Conservation (phyloP, 2,329 filamentous ascomycete species). For the Arthrobotrys entomopaga region DNA sequence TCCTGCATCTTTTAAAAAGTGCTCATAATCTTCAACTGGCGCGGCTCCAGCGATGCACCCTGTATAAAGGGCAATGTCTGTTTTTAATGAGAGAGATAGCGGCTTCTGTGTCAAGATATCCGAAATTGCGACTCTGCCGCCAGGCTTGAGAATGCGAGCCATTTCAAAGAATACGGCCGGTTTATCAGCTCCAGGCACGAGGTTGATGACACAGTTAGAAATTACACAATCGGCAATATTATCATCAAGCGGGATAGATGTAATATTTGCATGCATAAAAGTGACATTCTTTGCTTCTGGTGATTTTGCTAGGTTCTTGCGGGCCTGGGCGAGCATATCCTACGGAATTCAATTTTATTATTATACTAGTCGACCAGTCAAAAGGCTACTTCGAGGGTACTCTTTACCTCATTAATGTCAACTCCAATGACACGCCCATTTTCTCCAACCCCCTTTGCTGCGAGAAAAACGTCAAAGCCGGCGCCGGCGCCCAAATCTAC, state of each 20-base stretch:
- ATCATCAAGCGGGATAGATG: slow-evolving; percentile 62
- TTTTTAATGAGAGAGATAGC: slow-evolving; percentile 66
- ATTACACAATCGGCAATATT: slow-evolving; percentile 69
- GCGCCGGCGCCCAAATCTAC: slow-evolving; percentile 70
- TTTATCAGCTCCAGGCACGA: slow-evolving; percentile 68
- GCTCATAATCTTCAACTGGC: slow-evolving; percentile 66
- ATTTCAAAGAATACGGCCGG: slow-evolving; percentile 69
- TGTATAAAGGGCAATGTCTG: slow-evolving; percentile 68
- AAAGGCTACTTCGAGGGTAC: background rate
- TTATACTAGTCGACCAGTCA: background rate
- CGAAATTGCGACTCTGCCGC: slow-evolving; percentile 70
- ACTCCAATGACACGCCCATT: slow-evolving; percentile 68
- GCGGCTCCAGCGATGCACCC: slow-evolving; percentile 72
- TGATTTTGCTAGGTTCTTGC: slow-evolving; percentile 61
- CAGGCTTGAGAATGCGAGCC: slow-evolving; percentile 68
- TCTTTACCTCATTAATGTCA: slow-evolving; percentile 70
- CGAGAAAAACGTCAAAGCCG: slow-evolving; percentile 70
- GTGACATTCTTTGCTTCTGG: slow-evolving; percentile 63
- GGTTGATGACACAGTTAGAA: slow-evolving; percentile 73
- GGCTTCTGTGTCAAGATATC: slow-evolving; percentile 69
- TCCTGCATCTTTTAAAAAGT: slow-evolving; percentile 63
- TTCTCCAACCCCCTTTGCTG: slow-evolving; percentile 66
- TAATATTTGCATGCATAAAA: slow-evolving; percentile 68
- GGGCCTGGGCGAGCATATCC: slow-evolving; percentile 69
- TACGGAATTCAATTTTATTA: slow-evolving; percentile 57